phyloP scores from a whole-genome alignment of 2,329 filamentous ascomycete genomes.

The Trichothecium sympodiale region DNA sequence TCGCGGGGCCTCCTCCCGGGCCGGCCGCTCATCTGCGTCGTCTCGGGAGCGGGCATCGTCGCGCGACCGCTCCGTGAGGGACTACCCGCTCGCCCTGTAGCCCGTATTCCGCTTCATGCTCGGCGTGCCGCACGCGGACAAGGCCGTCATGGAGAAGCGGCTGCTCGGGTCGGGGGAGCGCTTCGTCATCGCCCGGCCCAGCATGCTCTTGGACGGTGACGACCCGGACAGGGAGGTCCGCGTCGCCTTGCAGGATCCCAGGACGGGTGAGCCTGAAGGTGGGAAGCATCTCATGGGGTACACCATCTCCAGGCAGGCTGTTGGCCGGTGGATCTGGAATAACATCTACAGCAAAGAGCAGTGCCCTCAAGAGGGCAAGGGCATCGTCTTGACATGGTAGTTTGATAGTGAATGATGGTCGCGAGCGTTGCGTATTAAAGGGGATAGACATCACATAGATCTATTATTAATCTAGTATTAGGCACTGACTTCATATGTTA shows the following conservation, averaged over 20 bases:
- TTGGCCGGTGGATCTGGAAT: conserved; percentile 29
- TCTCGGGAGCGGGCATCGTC: conserved; percentile 31
- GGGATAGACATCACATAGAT: too few species aligned
- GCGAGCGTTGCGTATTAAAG: too few species aligned
- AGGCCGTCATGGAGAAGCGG: conserved; percentile 28
- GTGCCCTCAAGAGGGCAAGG: conserved; percentile 6
- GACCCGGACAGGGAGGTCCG: conserved; percentile 11
- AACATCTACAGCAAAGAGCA: conserved; percentile 12
- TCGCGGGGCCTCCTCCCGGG: conserved; percentile 9
- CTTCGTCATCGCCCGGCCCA: conserved; percentile 21
- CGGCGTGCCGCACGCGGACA: conserved; percentile 28
- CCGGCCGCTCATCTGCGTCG: conserved; percentile 21
- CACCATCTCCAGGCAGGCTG: conserved; percentile 27
- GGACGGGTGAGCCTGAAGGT: conserved; percentile 16
- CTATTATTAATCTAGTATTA: too few species aligned
- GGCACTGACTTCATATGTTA: too few species aligned
- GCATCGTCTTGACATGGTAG: conserved; percentile 4
- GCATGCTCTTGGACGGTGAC: conserved; percentile 15
- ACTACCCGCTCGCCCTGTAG: conserved; percentile 25
- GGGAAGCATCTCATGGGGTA: conserved; percentile 26
- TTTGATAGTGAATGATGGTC: too few species aligned
- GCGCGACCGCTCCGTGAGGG: conserved; percentile 12
- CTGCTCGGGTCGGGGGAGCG: conserved; percentile 11
- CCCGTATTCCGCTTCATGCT: conserved; percentile 28
- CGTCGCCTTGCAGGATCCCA: conserved; percentile 20